These are phyloP conservation scores for Malassezia yamatoensis DNA, from an alignment of 1,284 basidiomycete genomes.

Conservation along the genomic window DNA sequence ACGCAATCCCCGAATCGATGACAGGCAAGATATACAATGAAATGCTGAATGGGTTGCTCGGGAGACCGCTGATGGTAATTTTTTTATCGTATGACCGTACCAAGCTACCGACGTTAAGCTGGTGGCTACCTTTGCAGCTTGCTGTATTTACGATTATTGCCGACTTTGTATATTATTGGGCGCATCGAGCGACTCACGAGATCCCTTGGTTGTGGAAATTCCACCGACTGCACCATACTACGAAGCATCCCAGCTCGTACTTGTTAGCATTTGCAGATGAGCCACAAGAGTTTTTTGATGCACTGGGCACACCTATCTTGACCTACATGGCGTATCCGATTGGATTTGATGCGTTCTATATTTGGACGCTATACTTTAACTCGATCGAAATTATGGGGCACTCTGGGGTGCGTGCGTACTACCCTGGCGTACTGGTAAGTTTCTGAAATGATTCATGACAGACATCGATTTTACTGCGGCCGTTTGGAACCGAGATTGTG, in stretches of 20 bases:
- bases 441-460: neutral
- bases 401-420: conserved; percentile 33
- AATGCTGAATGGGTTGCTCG: neutral
- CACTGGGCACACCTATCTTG: conserved; percentile 28
- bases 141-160: conserved; percentile 17
- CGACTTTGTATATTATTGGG: conserved; percentile 38
- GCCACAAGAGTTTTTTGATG: conserved; percentile 36
- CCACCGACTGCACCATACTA: conserved; percentile 29
- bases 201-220: conserved; percentile 23
- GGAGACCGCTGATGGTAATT: conserved; percentile 13
- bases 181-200: conserved; percentile 37
- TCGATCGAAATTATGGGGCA: conserved; percentile 36
- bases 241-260: conserved; percentile 33
- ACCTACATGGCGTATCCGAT: conserved; percentile 24
- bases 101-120: neutral
- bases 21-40: conserved; percentile 16
- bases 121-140: conserved; percentile 21
- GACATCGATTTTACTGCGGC: conserved; percentile 25
- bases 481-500: conserved; percentile 27
- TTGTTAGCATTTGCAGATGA: conserved; percentile 31
- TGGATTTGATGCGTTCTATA: conserved; percentile 24
- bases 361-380: conserved; percentile 18
- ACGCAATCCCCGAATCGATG: conserved; percentile 28
- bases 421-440: conserved; percentile 9
- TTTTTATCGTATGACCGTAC: conserved; percentile 15